phyloP scores from a whole-genome alignment of 2,329 filamentous ascomycete genomes.

The Colletotrichum plurivorum region DNA sequence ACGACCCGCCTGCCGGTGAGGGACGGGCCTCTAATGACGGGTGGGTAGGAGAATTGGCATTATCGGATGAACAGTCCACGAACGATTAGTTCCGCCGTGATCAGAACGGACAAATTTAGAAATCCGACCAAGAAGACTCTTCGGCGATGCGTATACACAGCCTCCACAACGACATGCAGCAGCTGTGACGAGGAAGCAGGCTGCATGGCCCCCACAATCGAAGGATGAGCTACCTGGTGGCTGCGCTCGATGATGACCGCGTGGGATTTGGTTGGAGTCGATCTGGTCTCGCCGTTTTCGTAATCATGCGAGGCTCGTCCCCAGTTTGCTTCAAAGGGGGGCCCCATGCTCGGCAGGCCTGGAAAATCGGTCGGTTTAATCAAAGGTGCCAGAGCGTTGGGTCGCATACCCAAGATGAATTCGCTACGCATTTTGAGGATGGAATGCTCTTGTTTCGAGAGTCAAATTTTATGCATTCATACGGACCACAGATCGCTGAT shows the following conservation, averaged over 20 bases:
- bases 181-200: not conserved
- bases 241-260: not conserved
- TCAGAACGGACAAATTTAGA: constrained; percentile 14
- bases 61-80: constrained; percentile 8
- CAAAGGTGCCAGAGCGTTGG: constrained; percentile 20
- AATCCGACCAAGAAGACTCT: not conserved
- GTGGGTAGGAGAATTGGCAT: too few relatives aligned
- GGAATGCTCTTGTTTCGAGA: not conserved
- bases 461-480: not conserved
- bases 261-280: not conserved
- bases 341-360: not conserved
- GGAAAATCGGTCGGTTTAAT: not conserved
- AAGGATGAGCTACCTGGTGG: not conserved
- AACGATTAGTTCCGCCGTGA: not conserved
- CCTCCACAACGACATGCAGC: not conserved
- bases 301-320: not conserved
- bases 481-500: too few relatives aligned
- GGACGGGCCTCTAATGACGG: too few relatives aligned
- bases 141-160: constrained; percentile 3
- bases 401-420: not conserved
- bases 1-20: too few relatives aligned
- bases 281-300: not conserved
- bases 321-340: not conserved
- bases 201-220: constrained; percentile 5
- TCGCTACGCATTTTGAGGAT: not conserved